Evolutionary conservation across 2,329 filamentous ascomycete genomes (phyloP).

Genomic region (Myriosclerotinia curreyana): DNA sequence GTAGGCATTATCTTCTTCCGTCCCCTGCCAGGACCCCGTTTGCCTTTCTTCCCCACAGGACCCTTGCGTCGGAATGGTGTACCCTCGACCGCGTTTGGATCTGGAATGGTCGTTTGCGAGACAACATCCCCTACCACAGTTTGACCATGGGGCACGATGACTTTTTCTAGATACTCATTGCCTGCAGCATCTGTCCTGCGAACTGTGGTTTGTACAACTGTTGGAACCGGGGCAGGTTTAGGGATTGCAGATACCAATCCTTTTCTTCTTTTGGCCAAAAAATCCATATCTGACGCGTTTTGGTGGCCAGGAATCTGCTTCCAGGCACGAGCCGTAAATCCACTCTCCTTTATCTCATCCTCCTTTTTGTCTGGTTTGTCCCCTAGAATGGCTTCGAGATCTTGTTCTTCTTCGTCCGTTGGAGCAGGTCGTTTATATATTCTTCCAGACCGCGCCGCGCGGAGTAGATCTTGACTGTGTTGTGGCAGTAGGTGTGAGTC

Average conservation of each 20-base stretch:
- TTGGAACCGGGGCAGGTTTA: constrained; percentile 50
- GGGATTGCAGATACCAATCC: constrained; percentile 57
- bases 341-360: constrained; percentile 46
- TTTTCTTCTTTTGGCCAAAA: constrained; percentile 61
- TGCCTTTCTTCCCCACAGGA: constrained; percentile 64
- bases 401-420: constrained; percentile 56
- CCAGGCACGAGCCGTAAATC: constrained; percentile 58
- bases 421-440: constrained; percentile 70
- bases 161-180: constrained; percentile 79
- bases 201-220: constrained; percentile 74
- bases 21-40: constrained; percentile 74
- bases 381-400: constrained; percentile 45
- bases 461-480: constrained; percentile 78
- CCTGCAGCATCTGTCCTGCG: constrained; percentile 74
- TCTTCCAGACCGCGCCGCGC: constrained; percentile 73
- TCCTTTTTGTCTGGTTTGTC: constrained; percentile 62
- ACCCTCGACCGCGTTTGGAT: constrained; percentile 52
- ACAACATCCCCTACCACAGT: constrained; percentile 78
- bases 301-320: constrained; percentile 58
- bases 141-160: constrained; percentile 77
- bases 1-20: constrained; percentile 57
- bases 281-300: constrained; percentile 52
- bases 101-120: constrained; percentile 58
- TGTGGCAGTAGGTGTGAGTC: constrained; percentile 74
- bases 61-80: constrained; percentile 56